These are phyloP conservation scores for Isoetes engelmannii DNA, from an alignment of 83 land plant genomes.

Conservation along the genomic window DNA sequence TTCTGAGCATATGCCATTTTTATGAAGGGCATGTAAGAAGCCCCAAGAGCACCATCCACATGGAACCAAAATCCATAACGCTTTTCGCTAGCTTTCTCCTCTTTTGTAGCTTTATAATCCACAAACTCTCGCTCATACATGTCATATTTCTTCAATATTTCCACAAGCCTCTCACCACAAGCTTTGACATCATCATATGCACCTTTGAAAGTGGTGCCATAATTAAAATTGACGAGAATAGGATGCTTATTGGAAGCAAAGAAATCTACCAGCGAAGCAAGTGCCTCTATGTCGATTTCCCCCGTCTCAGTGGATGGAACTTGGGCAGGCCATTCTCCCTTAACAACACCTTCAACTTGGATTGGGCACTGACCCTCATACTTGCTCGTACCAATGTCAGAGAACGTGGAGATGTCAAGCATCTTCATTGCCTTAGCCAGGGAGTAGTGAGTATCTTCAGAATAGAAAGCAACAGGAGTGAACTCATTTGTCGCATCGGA, in stretches of 20 bases:
- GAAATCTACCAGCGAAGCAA: conserved; percentile 6
- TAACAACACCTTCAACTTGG: neutral
- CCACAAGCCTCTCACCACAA: conserved; percentile 1
- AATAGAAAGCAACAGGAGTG: conserved; percentile 17
- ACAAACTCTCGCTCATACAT: neutral
- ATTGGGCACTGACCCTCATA: conserved; percentile 11
- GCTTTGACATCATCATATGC: conserved; percentile 10
- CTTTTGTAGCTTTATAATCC: neutral
- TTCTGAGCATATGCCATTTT: neutral
- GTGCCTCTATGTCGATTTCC: conserved; percentile 12
- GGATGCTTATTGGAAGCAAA: conserved; percentile 13
- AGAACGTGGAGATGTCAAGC: neutral
- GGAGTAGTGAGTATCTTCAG: conserved; percentile 18
- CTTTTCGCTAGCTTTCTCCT: too few species aligned
- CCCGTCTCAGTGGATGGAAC: conserved; percentile 8
- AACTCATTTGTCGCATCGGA: neutral
- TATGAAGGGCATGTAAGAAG: conserved; percentile 20
- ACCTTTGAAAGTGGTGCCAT: conserved; percentile 18
- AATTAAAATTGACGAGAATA: conserved; percentile 13
- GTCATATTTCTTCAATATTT: conserved; percentile 2
- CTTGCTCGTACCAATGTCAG: neutral
- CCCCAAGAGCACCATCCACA: conserved; percentile 19
- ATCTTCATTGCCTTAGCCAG: conserved; percentile 7
- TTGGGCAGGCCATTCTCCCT: conserved; percentile 10
- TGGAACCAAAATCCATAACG: conserved; percentile 14